phyloP scores from a whole-genome alignment of 306 rosid species.

The Vigna radiata region DNA sequence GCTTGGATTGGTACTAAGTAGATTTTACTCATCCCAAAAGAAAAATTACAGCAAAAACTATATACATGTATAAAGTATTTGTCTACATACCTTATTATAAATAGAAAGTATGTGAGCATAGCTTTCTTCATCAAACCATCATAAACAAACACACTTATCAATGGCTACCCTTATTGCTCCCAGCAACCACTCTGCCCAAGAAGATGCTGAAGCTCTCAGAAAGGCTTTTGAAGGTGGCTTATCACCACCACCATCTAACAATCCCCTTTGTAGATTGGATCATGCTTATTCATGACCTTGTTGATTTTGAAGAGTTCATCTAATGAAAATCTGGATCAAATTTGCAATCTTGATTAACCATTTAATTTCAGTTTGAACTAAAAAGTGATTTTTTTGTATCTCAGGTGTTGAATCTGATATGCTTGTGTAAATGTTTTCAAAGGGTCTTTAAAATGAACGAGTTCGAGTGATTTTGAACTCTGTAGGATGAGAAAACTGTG shows the following conservation, averaged over 20 bases:
- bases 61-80: neutral
- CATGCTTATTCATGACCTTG: neutral
- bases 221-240: slow-evolving; percentile 57
- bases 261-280: neutral
- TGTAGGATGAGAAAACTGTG: neutral
- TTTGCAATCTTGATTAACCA: neutral
- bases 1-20: neutral
- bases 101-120: slow-evolving; percentile 26
- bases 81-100: slow-evolving; percentile 25
- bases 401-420: neutral
- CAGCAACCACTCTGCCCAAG: slow-evolving; percentile 49
- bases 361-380: neutral
- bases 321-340: neutral
- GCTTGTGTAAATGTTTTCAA: too few species aligned
- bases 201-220: slow-evolving; percentile 72
- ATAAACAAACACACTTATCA: slow-evolving; percentile 14
- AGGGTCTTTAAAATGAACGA: too few species aligned
- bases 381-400: neutral
- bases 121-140: slow-evolving; percentile 34
- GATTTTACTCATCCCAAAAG: slow-evolving; percentile 20
- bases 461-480: neutral
- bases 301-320: neutral
- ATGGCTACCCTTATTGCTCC: slow-evolving; percentile 73
- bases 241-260: neutral
- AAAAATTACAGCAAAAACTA: slow-evolving; percentile 7